Base-by-base conservation (phyloP, 495 filamentous ascomycete genomes). In the Cudoniella acicularis region DNA sequence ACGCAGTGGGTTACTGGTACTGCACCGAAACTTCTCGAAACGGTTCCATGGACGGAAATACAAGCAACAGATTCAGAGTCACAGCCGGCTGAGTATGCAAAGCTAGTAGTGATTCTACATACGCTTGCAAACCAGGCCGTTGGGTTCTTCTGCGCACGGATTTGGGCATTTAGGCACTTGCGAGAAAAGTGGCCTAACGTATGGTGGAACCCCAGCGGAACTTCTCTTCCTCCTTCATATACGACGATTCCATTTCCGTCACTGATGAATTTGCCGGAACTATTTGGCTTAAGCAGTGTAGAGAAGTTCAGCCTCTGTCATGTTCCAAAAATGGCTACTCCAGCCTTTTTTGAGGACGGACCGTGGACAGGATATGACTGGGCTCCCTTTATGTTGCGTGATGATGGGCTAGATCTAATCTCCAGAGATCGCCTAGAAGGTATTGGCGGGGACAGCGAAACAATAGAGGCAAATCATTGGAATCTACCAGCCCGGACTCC, bases 301-400 rank as follows among this genome's bases (percentile, higher is more conserved):
- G 8, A 17, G n/a, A 17, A 47, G 17, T 47, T 47, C 43, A 47
- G 43, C 17, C 43, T 47, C 43, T 47, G 43, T 17, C 43, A 47
- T 47, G n/a, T 47, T n/a, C 8, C 43, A 47, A 47, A 47, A 21
- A 47, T 47, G 43, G 43, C 43, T 47, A 21, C 43, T n/a, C 43
- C 43, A 9, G 20, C 8, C n/a, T 47, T 47, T 17, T 47, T 47
- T n/a, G n/a, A 47, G n/a, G 16, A 47, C n/a, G 4, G 43, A 6
- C 43, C 8, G 43, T 47, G 43, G 43, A 47, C 43, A 17, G 43
- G 43, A 4, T 47, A 17, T 21, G 43, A 47, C 4, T 47, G 43
- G 8, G n/a, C 8, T 9, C 8, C 17, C 8, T 4, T 4, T 8
- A 6, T 8, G 20, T 4, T 8, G n/a, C 17, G 4, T 47, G 43